These are phyloP conservation scores for Acacia concinna DNA, from an alignment of 331 rosid species.

Conservation along the genomic window DNA sequence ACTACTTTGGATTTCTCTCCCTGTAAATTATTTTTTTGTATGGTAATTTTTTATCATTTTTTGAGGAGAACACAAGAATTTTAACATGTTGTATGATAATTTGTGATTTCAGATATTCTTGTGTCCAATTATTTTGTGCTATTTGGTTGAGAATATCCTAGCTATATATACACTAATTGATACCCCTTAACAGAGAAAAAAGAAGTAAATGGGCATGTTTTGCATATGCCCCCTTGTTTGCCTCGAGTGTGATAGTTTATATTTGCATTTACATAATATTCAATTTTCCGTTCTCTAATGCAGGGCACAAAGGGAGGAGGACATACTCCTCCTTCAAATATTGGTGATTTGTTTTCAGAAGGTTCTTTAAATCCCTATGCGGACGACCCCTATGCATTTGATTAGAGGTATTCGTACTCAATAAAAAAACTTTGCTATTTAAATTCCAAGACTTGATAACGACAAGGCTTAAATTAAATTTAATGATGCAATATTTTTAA, in stretches of 20 bases:
- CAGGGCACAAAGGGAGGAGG: constrained; percentile 55
- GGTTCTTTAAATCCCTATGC: constrained; percentile 94
- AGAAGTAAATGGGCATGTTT: constrained; percentile 13
- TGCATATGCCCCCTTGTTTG: constrained; percentile 7
- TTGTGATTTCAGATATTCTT: constrained; percentile 22
- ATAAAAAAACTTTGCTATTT: not conserved
- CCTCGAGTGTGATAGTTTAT: not conserved
- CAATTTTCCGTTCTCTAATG: constrained; percentile 20
- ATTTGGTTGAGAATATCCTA: constrained; percentile 16
- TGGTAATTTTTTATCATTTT: constrained; percentile 6
- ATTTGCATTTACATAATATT: not conserved
- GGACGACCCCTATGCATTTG: constrained; percentile 96
- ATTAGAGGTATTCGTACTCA: constrained; percentile 66
- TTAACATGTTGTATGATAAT: constrained; percentile 23
- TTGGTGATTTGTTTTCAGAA: constrained; percentile 89
- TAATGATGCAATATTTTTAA: not conserved
- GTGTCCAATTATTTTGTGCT: constrained; percentile 25
- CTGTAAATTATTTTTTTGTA: constrained; percentile 7
- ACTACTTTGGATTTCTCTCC: constrained; percentile 26
- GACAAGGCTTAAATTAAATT: not conserved
- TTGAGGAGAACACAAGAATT: not conserved
- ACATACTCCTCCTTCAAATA: constrained; percentile 65
- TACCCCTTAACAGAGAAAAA: not conserved
- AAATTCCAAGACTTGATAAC: not conserved
- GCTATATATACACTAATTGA: constrained; percentile 14